phyloP scores from a whole-genome alignment of 257 asterid genomes.

The Solanum virginianum region DNA sequence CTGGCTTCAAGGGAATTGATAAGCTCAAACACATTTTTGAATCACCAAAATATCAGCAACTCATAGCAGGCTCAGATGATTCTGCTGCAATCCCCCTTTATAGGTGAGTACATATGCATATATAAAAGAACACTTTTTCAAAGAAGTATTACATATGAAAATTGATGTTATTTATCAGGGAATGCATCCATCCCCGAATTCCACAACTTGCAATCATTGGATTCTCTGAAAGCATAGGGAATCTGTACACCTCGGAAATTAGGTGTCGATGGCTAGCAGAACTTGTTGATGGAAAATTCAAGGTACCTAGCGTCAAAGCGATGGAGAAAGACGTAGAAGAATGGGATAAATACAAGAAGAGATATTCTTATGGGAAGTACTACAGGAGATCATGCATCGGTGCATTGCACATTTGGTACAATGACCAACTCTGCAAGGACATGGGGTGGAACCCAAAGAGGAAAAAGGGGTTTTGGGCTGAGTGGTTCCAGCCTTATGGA shows the following conservation, averaged over 20 bases:
- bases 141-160: too few species aligned
- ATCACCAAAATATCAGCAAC: constrained; percentile 12
- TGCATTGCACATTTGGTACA: constrained; percentile 30
- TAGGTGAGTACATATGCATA: constrained; percentile 14
- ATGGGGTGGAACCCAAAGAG: constrained; percentile 37
- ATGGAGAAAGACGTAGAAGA: constrained; percentile 18
- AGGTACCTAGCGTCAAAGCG: constrained; percentile 28
- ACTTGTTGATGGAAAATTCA: constrained; percentile 31
- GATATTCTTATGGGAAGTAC: constrained; percentile 18
- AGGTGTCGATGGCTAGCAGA: constrained; percentile 28
- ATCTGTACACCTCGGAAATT: constrained; percentile 15
- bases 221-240: constrained; percentile 22
- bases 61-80: constrained; percentile 6
- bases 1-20: constrained; percentile 32
- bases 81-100: constrained; percentile 18
- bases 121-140: too few species aligned
- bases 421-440: constrained; percentile 43
- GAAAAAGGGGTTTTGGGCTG: constrained; percentile 24
- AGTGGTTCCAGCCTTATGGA: constrained; percentile 39
- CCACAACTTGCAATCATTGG: constrained; percentile 41
- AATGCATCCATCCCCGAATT: constrained; percentile 31
- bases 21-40: constrained; percentile 25
- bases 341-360: constrained; percentile 13
- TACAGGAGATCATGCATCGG: constrained; percentile 24
- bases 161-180: constrained; percentile 3